Evolutionary conservation across 257 asterid genomes (phyloP), one percentile per base, ranked within the genome.

Genomic region (Petrea volubilis): DNA sequence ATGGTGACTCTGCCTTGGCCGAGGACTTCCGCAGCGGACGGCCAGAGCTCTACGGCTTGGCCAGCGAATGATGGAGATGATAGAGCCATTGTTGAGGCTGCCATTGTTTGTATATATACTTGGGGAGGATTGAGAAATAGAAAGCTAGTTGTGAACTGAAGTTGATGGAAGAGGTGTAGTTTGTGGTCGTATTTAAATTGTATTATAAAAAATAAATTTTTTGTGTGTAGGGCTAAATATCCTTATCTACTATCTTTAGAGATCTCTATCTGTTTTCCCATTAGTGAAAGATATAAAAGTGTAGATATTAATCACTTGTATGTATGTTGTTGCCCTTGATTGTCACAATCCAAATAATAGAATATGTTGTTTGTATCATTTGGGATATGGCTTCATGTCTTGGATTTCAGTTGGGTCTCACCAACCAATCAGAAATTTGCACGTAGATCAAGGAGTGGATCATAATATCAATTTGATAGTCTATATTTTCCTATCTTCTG

Each of bases 81-180:
- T 4, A 74, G 74, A 31, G 74, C 78, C 78, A 74, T 73, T 18
- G 78, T 52, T 3, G 78, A 73, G 38, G 78, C 61, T 5, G 73
- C 73, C 74, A 74, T 64, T 17, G 7, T 20, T 11, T 20, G 8
- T 14, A 2, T 31, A 31, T 3, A 31, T 31, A 7, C 7, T n/a
- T n/a, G n/a, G 10, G 20, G 12, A 21, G 33, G 7, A 18, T 53
- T 24, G 34, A 53, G 60, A 24, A 53, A 53, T 23, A n/a, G 28
- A 23, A 53, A 7, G 10, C 8, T 53, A 28, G 1, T 8, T 33
- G 14, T 11, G 0, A 7, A 2, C 15, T 15, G 2, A 44, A 44
- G 55, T 49, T 49, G 25, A 49, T 49, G 25, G 7, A 49, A 18
- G 12, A 0, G 20, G 5, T 44, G 10, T 17, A 25, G 25, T 5